These are phyloP conservation scores for Delonix regia DNA, from an alignment of 306 rosid species.

Conservation along the genomic window DNA sequence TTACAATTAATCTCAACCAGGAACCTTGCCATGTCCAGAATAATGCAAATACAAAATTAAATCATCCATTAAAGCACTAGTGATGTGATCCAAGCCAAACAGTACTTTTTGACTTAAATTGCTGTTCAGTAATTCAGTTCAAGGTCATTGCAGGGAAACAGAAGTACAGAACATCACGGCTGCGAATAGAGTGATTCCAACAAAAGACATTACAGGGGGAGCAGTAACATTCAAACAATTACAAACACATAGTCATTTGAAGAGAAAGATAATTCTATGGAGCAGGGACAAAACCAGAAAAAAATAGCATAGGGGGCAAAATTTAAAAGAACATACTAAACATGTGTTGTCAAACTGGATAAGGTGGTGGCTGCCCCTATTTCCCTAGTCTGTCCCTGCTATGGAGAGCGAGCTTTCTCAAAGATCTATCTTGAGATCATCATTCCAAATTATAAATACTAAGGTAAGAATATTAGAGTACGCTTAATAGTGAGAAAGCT, in stretches of 20 bases:
- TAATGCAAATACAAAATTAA: slow-evolving; percentile 3
- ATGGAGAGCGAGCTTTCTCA: background rate
- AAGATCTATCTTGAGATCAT: background rate
- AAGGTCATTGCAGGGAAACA: background rate
- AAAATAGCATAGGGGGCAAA: no score
- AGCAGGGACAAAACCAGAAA: no score
- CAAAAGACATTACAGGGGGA: slow-evolving; percentile 18
- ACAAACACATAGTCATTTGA: background rate
- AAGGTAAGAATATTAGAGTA: background rate
- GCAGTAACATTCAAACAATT: background rate
- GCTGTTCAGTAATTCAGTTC: background rate
- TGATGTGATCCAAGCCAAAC: background rate
- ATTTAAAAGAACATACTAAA: no score
- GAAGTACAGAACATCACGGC: slow-evolving; percentile 10
- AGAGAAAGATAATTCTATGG: background rate
- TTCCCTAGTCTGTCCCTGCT: no score
- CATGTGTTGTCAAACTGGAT: no score
- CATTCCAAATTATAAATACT: background rate
- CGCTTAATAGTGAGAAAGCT: background rate
- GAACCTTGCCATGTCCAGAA: slow-evolving; percentile 9
- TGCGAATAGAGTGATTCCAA: background rate
- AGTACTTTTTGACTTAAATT: background rate
- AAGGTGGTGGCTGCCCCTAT: no score
- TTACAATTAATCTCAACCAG: background rate
- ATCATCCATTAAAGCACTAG: slow-evolving; percentile 7